Base-by-base conservation (phyloP, 2,329 filamentous ascomycete species). In the Moelleriella libera region DNA sequence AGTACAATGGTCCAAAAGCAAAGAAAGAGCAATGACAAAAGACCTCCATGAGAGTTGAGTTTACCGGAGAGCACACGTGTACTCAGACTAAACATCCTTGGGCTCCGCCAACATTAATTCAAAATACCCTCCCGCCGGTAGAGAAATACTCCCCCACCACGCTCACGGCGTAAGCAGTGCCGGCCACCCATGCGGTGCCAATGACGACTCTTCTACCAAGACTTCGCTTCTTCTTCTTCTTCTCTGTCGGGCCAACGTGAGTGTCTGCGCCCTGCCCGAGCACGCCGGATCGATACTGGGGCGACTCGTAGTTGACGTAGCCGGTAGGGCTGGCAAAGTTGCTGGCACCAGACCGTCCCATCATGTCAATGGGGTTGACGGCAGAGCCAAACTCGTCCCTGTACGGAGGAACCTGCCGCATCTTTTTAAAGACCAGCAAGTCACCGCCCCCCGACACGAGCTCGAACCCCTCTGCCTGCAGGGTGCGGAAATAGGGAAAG, bases 401-500 rank as follows among this genome's bases (percentile, higher is more conserved):
- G 45, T 46, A 53, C 45, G 48, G 48, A 2, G 56, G 52, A 7
- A 51, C 52, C 8, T 53, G 48, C 30, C 63, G 67, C 4, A 76
- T 70, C 60, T 83, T 81, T 52, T 78, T 78, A 57, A 85, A 83
- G 4, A 87, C 72, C 30, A 86, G 68, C 5, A 84, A 68, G 52
- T 85, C 73, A 5, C 73, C 74, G 44, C 69, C 69, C 1, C 80
- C 81, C 2, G 80, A 78, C 1, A 81, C 72, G 40, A 85, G 78
- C 54, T 84, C 80, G 51, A 79, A 86, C 0, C 82, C 82, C 48
- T 82, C 68, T 0, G 68, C 65, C 50, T 80, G 71, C 2, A 85
- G 68, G 1, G 69, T 61, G 4, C 68, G 66, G 49, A 86, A 79
- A 53, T 84, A 71, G 4, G 80, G 72, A 10, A 85, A 69, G 61